These are phyloP conservation scores for Diophrys sp. DNA, from an alignment of 73 alveolate species.

Conservation along the genomic window DNA sequence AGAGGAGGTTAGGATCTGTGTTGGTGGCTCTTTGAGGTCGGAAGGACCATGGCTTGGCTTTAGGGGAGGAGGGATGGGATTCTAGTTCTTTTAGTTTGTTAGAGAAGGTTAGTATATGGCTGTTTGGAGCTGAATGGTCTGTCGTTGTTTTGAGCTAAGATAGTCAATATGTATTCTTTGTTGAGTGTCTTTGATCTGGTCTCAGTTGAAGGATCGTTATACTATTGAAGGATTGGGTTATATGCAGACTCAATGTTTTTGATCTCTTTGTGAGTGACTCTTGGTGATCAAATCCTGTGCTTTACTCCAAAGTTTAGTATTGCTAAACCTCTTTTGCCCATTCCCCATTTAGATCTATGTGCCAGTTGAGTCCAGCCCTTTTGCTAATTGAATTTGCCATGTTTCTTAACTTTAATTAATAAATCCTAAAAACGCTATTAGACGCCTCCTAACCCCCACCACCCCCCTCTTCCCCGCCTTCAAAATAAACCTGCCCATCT, in stretches of 20 bases:
- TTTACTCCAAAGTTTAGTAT: too few species aligned
- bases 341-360: too few species aligned
- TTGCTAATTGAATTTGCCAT: too few species aligned
- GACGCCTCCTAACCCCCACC: too few species aligned
- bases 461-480: background rate
- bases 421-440: too few species aligned
- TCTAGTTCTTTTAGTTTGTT: slow-evolving; percentile 90
- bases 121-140: slow-evolving; percentile 83
- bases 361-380: too few species aligned
- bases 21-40: slow-evolving; percentile 39
- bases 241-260: slow-evolving; percentile 17
- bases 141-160: slow-evolving; percentile 83
- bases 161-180: slow-evolving; percentile 51
- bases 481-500: background rate
- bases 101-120: slow-evolving; percentile 79
- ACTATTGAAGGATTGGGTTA: slow-evolving; percentile 33
- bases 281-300: too few species aligned
- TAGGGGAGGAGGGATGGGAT: slow-evolving; percentile 85
- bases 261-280: slow-evolving; percentile 14
- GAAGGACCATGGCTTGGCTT: slow-evolving; percentile 63
- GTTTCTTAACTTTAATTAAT: too few species aligned
- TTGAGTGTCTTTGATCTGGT: slow-evolving; percentile 33
- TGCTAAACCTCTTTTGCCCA: too few species aligned
- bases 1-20: slow-evolving; percentile 69
- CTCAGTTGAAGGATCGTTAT: slow-evolving; percentile 14